Evolutionary conservation across 2,329 filamentous ascomycete genomes (phyloP).

Genomic region (Xylaria sp.): DNA sequence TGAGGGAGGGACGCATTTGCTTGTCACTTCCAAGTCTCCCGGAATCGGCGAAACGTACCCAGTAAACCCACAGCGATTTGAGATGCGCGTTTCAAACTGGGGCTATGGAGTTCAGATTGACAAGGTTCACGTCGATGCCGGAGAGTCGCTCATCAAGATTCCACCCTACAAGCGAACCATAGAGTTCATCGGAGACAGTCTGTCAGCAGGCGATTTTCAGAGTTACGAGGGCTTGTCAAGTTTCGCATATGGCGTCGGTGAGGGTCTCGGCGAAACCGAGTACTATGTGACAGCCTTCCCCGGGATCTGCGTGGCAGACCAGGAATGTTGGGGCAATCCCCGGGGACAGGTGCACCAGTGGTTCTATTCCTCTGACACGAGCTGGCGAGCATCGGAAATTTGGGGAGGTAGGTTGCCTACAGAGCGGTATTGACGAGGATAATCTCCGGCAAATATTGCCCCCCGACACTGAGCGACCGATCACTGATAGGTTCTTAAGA

Average conservation of each 20-base stretch:
- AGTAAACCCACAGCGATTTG: conserved; percentile 60
- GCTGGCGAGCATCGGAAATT: conserved; percentile 55
- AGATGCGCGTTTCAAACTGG: conserved; percentile 70
- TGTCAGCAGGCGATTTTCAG: conserved; percentile 66
- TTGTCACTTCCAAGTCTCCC: conserved; percentile 58
- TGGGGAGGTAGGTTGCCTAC: conserved; percentile 52
- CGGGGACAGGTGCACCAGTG: conserved; percentile 65
- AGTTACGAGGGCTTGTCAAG: conserved; percentile 67
- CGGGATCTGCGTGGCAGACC: conserved; percentile 66
- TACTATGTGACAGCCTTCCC: conserved; percentile 68
- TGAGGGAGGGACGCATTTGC: conserved; percentile 63
- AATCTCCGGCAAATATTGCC: not conserved
- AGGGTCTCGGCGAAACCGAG: conserved; percentile 67
- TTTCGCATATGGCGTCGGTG: conserved; percentile 65
- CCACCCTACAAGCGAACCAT: conserved; percentile 51
- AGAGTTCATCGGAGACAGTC: conserved; percentile 59
- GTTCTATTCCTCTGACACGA: conserved; percentile 66
- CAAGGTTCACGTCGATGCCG: conserved; percentile 59
- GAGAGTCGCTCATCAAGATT: conserved; percentile 57
- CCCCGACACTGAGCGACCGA: not conserved
- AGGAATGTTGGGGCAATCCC: conserved; percentile 64
- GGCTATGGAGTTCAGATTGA: conserved; percentile 67
- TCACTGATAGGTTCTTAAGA: conserved; percentile 43
- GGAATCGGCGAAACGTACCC: conserved; percentile 57
- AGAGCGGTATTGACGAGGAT: not conserved